A percentile compares a stretch with the other conserved stretches of the same genome.
phyloP scores from a whole-genome alignment of 768 basidiomycete species.

The Lyophyllum semitale region DNA sequence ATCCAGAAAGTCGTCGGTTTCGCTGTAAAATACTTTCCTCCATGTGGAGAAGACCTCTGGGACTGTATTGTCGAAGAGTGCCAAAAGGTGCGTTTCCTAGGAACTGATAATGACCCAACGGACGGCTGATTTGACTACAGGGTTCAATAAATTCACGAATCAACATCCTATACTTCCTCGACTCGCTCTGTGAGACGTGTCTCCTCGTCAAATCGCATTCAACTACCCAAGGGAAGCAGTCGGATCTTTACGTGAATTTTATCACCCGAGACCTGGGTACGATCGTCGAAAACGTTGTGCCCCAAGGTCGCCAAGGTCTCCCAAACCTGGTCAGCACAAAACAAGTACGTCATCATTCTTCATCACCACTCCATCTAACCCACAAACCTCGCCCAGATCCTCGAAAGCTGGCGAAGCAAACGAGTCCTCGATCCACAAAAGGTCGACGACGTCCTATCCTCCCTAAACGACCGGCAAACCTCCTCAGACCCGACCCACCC shows the following conservation, averaged over 20 bases:
- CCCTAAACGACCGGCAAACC: constrained; percentile 49
- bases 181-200: constrained; percentile 82
- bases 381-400: constrained; percentile 51
- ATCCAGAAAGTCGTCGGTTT: constrained; percentile 87
- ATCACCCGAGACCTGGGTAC: constrained; percentile 76
- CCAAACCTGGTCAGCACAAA: constrained; percentile 86
- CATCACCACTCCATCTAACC: not conserved
- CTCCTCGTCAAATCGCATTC: constrained; percentile 66
- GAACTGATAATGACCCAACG: not conserved
- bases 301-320: constrained; percentile 82
- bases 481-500: constrained; percentile 11
- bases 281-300: constrained; percentile 86
- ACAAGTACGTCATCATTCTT: constrained; percentile 55
- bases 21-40: constrained; percentile 81
- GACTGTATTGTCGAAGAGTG: constrained; percentile 91
- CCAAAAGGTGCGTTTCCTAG: constrained; percentile 61
- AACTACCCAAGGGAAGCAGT: constrained; percentile 38
- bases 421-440: constrained; percentile 79
- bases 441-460: constrained; percentile 67
- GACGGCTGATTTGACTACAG: constrained; percentile 33
- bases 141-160: constrained; percentile 90
- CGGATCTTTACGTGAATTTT: constrained; percentile 73
- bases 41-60: constrained; percentile 92
- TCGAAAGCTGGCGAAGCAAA: constrained; percentile 90
- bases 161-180: constrained; percentile 90